Base-by-base conservation (phyloP, 805 yeast genomes). In the Saturnispora sanitii region DNA sequence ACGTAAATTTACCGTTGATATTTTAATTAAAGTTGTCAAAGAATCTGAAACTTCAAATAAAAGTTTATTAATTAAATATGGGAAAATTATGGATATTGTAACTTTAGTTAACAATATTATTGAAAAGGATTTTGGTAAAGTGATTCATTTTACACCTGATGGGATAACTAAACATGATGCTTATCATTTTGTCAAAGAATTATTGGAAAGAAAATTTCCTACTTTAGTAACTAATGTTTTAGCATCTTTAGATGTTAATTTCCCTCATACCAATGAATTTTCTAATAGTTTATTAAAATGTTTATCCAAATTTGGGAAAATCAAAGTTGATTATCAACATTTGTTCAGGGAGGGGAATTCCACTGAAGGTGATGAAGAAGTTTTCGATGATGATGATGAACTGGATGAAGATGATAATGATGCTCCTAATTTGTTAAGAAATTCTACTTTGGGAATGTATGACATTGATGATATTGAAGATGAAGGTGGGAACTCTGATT, bases 361-460 rank as follows among this genome's bases (percentile, higher is more conserved):
- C 16, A 56, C 56, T 18, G 63, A 57, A n/a, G 62, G 53, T 6
- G 77, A 67, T 29, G 64, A 50, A n/a, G 55, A 53, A 37, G 45
- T 55, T 6, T 54, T 47, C 29, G 58, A 54, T 4, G 66, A 57
- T 17, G 66, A 79, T 28, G 63, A 67, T 22, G 77, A 73, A 28
- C 61, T 58, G 6, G 55, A 70, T 23, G 94, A 82, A 40, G 90
- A 85, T 40, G 55, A 70, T 23, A 94, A 82, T 40, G 90, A 85
- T 40, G 75, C 87, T 0, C 87, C 94, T 0, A 88, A 88, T 56
- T 65, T 88, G 53, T 77, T 90, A 59, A 67, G 81, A 30, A 88
- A 92, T 55, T 88, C 96, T 0, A 84, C 96, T 0, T 66, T 90
- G 31, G 96, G 96, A 2, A 88, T 90, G 94, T 90, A 82, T 56